These are phyloP conservation scores for Hygrophila difformis DNA, from an alignment of 257 asterid species.

Conservation along the genomic window DNA sequence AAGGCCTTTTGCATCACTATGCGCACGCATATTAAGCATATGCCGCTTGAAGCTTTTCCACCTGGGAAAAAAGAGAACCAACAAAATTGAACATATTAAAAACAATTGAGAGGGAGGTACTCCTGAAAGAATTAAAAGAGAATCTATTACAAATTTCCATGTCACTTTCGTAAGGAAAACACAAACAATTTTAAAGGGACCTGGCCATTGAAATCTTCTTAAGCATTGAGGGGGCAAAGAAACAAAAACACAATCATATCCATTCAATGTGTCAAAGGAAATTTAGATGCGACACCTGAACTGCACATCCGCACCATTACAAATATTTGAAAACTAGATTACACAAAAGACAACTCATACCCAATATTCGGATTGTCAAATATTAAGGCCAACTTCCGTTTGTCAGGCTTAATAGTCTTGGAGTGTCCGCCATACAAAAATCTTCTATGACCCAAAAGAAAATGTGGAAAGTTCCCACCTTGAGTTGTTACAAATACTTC, in stretches of 20 bases:
- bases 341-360: constrained; percentile 36
- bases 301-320: no score
- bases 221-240: no score
- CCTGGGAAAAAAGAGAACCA: constrained; percentile 25
- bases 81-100: constrained; percentile 2
- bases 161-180: no score
- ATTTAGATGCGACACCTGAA: no score
- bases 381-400: constrained; percentile 70
- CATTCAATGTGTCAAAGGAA: no score
- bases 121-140: no score
- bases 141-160: no score
- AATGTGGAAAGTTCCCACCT: constrained; percentile 98
- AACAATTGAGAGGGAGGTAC: background rate
- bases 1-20: constrained; percentile 88
- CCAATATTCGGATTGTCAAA: constrained; percentile 83
- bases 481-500: constrained; percentile 99
- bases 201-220: no score
- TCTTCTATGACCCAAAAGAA: constrained; percentile 95
- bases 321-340: no score
- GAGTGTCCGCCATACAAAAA: constrained; percentile 91
- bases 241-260: no score
- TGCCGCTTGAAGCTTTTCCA: constrained; percentile 95
- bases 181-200: no score
- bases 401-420: constrained; percentile 89
- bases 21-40: constrained; percentile 75